Evolutionary conservation across 805 yeast genomes (phyloP), one percentile per base, ranked within the genome.

Genomic region (Nakazawaea wyomingensis): DNA sequence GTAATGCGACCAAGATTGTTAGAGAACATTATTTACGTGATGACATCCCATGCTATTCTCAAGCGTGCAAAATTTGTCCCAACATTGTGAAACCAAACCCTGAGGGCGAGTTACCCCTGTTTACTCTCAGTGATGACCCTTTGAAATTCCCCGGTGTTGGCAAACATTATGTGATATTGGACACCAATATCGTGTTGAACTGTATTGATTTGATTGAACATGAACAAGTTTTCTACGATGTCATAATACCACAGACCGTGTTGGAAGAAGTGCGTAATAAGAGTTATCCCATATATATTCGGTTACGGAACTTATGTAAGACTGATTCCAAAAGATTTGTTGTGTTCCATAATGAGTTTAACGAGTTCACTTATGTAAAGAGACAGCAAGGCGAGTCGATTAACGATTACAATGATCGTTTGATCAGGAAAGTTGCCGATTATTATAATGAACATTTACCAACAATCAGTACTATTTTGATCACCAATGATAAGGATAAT

Each of bases 311-410:
- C 2, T 66, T 93, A 16, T 80, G 86, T 24, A 82, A 85, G 52
- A 71, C 76, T 35, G 87, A 81, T 41, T 85, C 76, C 30, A 93
- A 93, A 62, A 71, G 97, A 47, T 87, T 89, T 55, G 77, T 85
- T 29, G 93, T 93, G 2, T 93, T 86, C 63, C 97, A 93, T 64
- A 93, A 93, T 64, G 98, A 91, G 62, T 93, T 89, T 62, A 76
- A 76, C 51, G 76, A 78, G 49, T 76, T 72, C 8, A 87, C 97
- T 0, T 85, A 70, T 59, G 69, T 81, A 4, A 69, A 68, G 24
- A 76, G 97, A 54, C 59, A 64, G 26, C 68, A 68, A 30, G 76
- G 77, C 39, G 97, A 93, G 62, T 56, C 82, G 9, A 82, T 85
- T 49, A 88, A 91, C 56, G 98, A 91, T 61, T 74, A 91, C 58